These are phyloP conservation scores for Phytopythium oedochilum DNA, from an alignment of 352 stramenopile species.

Conservation along the genomic window DNA sequence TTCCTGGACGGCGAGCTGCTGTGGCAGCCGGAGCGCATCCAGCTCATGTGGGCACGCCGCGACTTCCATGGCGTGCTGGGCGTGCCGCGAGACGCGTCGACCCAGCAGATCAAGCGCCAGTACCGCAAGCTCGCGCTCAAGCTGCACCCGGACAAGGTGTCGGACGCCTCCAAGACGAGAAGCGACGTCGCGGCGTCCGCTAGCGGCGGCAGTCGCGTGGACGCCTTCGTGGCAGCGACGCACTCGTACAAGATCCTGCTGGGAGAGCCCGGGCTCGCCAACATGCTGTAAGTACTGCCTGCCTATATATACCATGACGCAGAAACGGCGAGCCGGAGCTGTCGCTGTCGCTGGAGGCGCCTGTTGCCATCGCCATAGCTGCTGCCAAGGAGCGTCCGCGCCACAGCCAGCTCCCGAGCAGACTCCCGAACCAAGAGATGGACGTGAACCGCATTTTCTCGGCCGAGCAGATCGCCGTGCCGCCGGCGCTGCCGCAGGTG, in stretches of 20 bases:
- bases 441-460: slow-evolving; percentile 92
- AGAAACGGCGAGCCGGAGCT: neutral
- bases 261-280: slow-evolving; percentile 35
- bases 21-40: slow-evolving; percentile 75
- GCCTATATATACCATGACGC: neutral
- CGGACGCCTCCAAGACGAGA: slow-evolving; percentile 9
- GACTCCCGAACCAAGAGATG: slow-evolving; percentile 31
- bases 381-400: neutral
- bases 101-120: slow-evolving; percentile 74
- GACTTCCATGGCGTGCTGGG: slow-evolving; percentile 77
- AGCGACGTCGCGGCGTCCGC: slow-evolving; percentile 23
- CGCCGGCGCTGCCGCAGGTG: slow-evolving; percentile 77
- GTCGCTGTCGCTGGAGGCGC: neutral
- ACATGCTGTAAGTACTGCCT: slow-evolving; percentile 17
- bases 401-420: neutral
- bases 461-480: slow-evolving; percentile 89
- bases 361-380: neutral
- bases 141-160: slow-evolving; percentile 74
- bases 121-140: slow-evolving; percentile 85
- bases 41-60: slow-evolving; percentile 73
- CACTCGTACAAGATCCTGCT: slow-evolving; percentile 77
- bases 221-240: slow-evolving; percentile 75
- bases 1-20: slow-evolving; percentile 61
- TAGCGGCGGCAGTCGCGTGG: slow-evolving; percentile 39
- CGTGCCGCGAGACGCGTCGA: slow-evolving; percentile 51